A percentile compares a stretch with the other conserved stretches of the same genome.
phyloP scores from a whole-genome alignment of 768 basidiomycete genomes.

The Lactifluus hygrophoroides region DNA sequence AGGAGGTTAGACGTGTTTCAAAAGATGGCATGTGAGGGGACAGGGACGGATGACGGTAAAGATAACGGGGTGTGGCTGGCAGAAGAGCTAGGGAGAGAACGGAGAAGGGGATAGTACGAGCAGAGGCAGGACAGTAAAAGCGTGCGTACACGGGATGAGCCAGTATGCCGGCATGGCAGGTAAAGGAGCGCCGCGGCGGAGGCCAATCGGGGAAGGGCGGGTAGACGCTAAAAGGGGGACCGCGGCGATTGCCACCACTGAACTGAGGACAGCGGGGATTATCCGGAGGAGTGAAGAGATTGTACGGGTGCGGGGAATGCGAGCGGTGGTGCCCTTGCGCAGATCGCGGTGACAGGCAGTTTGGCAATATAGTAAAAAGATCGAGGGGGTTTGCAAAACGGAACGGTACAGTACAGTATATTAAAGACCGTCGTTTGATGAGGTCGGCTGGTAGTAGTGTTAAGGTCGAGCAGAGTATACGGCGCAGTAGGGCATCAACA shows the following conservation, averaged over 20 bases:
- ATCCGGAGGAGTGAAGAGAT: conserved; percentile 1
- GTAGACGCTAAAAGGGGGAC: background rate
- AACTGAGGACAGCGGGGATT: conserved; percentile 7
- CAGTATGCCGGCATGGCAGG: background rate
- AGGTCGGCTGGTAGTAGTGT: background rate
- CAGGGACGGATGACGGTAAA: conserved; percentile 4
- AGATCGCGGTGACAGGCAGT: background rate
- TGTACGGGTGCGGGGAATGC: too few relatives aligned
- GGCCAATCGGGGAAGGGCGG: conserved; percentile 1
- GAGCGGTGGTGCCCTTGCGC: background rate
- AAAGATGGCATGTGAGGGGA: conserved; percentile 15
- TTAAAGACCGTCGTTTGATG: background rate
- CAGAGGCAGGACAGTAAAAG: too few relatives aligned
- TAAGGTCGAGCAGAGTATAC: too few relatives aligned
- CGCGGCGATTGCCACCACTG: conserved; percentile 10
- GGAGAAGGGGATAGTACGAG: background rate
- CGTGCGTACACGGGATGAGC: too few relatives aligned
- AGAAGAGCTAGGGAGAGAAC: background rate
- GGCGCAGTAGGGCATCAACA: too few relatives aligned
- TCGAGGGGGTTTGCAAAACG: too few relatives aligned
- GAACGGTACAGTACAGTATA: too few relatives aligned
- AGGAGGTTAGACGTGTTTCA: too few relatives aligned
- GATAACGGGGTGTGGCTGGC: conserved; percentile 5
- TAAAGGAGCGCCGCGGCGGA: conserved; percentile 5
- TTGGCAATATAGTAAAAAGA: too few relatives aligned